Percentiles rank a stretch among this genome's conserved stretches.
Conservation (phyloP, 179 eudicot genomes). For the Patellifolia procumbens region DNA sequence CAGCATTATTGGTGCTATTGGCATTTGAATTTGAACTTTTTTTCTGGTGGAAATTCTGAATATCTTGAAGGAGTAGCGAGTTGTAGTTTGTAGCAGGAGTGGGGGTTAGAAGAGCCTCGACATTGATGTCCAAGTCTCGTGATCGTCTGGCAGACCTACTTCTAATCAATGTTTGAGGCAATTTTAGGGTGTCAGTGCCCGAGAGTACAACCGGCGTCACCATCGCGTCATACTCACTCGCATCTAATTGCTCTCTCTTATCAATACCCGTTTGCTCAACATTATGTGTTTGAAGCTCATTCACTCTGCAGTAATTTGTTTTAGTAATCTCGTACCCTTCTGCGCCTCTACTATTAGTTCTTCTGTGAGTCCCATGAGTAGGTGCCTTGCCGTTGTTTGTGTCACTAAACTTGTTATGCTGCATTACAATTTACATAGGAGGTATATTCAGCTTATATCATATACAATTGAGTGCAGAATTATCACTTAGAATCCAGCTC, state of each 20-base stretch:
- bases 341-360: conserved; percentile 38
- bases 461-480: not conserved
- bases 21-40: conserved; percentile 22
- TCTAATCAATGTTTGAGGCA: conserved; percentile 55
- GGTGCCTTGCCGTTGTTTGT: conserved; percentile 29
- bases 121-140: conserved; percentile 72
- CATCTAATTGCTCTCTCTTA: conserved; percentile 24
- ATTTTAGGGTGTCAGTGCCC: conserved; percentile 45
- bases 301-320: conserved; percentile 40
- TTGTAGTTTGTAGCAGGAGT: conserved; percentile 56
- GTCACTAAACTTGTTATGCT: conserved; percentile 31
- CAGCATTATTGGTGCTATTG: conserved; percentile 6
- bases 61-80: conserved; percentile 76
- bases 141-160: conserved; percentile 80
- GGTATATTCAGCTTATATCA: not conserved
- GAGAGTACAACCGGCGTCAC: conserved; percentile 42
- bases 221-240: conserved; percentile 37
- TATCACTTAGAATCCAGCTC: not conserved
- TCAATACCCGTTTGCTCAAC: conserved; percentile 23
- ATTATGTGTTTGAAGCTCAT: conserved; percentile 32
- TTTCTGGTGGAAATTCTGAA: conserved; percentile 89
- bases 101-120: conserved; percentile 52
- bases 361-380: conserved; percentile 40
- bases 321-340: conserved; percentile 35
- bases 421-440: not conserved